phyloP scores from a whole-genome alignment of 306 rosid species.

The Acacia melanoxylon region DNA sequence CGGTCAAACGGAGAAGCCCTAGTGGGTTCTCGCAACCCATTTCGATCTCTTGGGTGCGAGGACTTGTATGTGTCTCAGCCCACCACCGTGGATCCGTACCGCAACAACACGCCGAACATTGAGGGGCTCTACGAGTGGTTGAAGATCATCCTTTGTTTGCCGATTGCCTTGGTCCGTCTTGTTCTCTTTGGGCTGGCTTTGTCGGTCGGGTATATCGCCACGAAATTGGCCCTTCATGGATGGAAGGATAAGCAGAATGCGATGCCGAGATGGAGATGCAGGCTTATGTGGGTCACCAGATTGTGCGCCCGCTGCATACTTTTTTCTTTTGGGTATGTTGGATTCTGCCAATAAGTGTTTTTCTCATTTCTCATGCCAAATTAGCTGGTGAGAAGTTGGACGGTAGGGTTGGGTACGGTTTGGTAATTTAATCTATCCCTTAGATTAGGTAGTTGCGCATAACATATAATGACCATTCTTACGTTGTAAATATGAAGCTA shows the following conservation, averaged over 20 bases:
- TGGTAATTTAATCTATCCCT: neutral
- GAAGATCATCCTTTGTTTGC: constrained; percentile 57
- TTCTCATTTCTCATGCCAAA: neutral
- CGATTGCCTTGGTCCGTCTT: constrained; percentile 58
- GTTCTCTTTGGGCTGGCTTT: constrained; percentile 62
- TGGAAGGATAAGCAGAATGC: constrained; percentile 84
- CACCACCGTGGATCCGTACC: constrained; percentile 72
- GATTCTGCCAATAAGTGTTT: neutral
- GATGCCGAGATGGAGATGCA: constrained; percentile 83
- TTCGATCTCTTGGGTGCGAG: constrained; percentile 50
- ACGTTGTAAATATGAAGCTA: neutral
- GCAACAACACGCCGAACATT: constrained; percentile 51
- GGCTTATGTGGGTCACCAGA: constrained; percentile 87
- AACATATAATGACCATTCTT: neutral
- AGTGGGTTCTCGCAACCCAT: constrained; percentile 46
- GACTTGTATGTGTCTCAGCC: constrained; percentile 54
- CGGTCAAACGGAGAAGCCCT: neutral
- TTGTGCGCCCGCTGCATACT: constrained; percentile 71
- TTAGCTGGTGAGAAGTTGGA: neutral
- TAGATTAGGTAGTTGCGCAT: neutral
- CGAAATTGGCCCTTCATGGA: constrained; percentile 67
- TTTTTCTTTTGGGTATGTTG: constrained; percentile 78
- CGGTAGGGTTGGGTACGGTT: neutral
- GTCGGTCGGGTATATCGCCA: constrained; percentile 66
- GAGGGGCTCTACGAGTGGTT: constrained; percentile 71